Conservation (phyloP, 805 yeast genomes). For the Pichia phayaonensis region DNA sequence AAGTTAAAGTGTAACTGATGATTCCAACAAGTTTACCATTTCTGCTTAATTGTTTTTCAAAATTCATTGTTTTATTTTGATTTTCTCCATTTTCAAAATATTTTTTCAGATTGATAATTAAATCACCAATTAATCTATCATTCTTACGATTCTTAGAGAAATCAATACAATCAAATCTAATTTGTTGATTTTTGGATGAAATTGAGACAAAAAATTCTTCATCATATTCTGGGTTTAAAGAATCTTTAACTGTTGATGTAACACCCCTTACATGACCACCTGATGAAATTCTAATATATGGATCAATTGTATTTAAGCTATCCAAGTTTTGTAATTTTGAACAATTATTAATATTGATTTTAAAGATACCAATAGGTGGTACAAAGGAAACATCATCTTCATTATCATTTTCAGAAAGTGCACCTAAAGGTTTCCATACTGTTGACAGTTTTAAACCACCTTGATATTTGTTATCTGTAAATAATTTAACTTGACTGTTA, state of each 20-base stretch:
- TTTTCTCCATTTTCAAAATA: constrained; percentile 10
- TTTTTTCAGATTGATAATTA: constrained; percentile 29
- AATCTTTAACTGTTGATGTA: constrained; percentile 47
- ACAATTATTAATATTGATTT: constrained; percentile 51
- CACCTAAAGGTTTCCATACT: constrained; percentile 63
- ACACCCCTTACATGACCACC: constrained; percentile 51
- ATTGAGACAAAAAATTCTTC: constrained; percentile 55
- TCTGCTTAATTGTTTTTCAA: constrained; percentile 5
- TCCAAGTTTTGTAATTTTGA: constrained; percentile 48
- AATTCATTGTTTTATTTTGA: constrained; percentile 9
- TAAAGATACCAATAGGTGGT: constrained; percentile 62
- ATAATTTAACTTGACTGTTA: constrained; percentile 37
- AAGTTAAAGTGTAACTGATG: constrained; percentile 49
- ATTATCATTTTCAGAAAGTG: constrained; percentile 39
- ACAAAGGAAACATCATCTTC: constrained; percentile 35
- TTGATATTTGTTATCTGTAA: constrained; percentile 34
- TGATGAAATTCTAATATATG: constrained; percentile 53
- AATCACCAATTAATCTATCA: constrained; percentile 58
- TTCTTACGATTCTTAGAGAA: constrained; percentile 49
- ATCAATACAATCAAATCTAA: constrained; percentile 56
- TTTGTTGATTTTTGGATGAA: constrained; percentile 49
- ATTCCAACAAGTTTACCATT: constrained; percentile 33
- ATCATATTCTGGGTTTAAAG: constrained; percentile 52
- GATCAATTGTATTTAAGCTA: constrained; percentile 67
- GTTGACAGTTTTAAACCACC: constrained; percentile 51